Conservation (phyloP, 108 stramenopile species). For the Cyclotella baltica region DNA sequence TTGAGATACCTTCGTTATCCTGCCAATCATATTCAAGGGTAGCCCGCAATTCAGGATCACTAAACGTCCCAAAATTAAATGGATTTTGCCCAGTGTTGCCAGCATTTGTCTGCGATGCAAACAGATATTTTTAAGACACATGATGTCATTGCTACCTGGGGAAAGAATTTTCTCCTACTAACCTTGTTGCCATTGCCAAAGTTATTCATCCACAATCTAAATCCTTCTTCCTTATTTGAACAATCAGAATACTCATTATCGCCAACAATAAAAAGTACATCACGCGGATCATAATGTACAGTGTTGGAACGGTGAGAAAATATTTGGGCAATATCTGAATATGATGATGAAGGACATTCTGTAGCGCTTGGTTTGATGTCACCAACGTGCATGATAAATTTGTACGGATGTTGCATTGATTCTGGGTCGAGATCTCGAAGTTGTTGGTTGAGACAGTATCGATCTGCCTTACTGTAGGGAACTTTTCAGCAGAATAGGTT, state of each 20-base stretch:
- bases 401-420: conserved; percentile 3
- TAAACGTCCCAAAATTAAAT: conserved; percentile 23
- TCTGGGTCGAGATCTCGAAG: conserved; percentile 8
- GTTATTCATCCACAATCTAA: conserved; percentile 21
- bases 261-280: conserved; percentile 19
- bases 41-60: background rate
- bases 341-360: background rate
- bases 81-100: conserved; percentile 25
- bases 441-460: conserved; percentile 23
- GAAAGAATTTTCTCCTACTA: background rate
- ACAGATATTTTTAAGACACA: too few relatives aligned
- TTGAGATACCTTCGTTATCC: conserved; percentile 1
- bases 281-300: conserved; percentile 8
- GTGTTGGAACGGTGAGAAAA: conserved; percentile 1
- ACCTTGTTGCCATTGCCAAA: conserved; percentile 23
- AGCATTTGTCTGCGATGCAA: conserved; percentile 25
- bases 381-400: conserved; percentile 21
- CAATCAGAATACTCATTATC: conserved; percentile 29
- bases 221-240: background rate
- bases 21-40: conserved; percentile 21
- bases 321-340: conserved; percentile 26
- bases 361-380: conserved; percentile 11
- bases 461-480: background rate
- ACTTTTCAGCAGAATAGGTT: background rate
- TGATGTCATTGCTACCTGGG: background rate